phyloP scores from a whole-genome alignment of 2,329 filamentous ascomycete species.

The Aspergillus glaucus region DNA sequence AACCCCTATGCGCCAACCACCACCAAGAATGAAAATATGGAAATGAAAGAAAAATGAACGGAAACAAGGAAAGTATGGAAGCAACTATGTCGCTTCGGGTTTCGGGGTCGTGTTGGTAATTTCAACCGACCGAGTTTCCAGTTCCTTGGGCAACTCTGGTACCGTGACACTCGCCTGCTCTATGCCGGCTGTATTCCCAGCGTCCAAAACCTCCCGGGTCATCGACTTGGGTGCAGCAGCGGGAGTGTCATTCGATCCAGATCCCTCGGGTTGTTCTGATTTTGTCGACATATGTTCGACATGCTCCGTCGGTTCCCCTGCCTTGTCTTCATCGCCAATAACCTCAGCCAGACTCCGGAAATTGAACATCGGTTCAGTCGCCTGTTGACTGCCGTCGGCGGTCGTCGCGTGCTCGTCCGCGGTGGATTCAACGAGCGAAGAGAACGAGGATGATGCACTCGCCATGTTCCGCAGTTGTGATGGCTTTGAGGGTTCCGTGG shows the following conservation, averaged over 20 bases:
- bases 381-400: conserved; percentile 44
- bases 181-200: conserved; percentile 5
- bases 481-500: conserved; percentile 51
- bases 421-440: conserved; percentile 64
- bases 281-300: conserved; percentile 28
- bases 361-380: conserved; percentile 78
- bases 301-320: conserved; percentile 29
- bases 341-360: conserved; percentile 82
- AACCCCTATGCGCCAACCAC: conserved; percentile 17
- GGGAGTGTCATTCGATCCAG: conserved; percentile 11
- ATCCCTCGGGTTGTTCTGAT: conserved; percentile 16
- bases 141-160: conserved; percentile 27
- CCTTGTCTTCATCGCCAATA: conserved; percentile 61
- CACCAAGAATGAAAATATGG: conserved; percentile 1
- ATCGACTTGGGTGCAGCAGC: conserved; percentile 4
- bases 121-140: conserved; percentile 32
- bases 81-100: conserved; percentile 21
- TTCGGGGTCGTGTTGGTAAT: conserved; percentile 20
- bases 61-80: conserved; percentile 2
- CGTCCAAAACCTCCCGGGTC: conserved; percentile 7
- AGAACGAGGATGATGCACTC: conserved; percentile 76
- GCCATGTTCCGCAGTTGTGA: conserved; percentile 78
- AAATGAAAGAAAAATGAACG: conserved; percentile 5
- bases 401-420: conserved; percentile 36
- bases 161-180: conserved; percentile 7